Evolutionary conservation across 2,329 filamentous ascomycete genomes (phyloP).

Genomic region (Sporothrix phasma): DNA sequence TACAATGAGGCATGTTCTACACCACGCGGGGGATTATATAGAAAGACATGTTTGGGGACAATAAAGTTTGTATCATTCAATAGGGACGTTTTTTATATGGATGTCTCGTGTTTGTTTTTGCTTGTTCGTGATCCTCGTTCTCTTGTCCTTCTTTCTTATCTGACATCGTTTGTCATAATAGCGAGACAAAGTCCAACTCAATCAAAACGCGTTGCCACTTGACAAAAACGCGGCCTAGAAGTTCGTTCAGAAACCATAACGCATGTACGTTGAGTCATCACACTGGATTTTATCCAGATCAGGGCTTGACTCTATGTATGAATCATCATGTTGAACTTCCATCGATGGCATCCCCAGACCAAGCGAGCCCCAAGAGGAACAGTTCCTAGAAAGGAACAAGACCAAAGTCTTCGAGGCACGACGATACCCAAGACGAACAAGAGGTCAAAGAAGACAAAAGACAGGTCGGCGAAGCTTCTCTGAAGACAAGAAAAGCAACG

Average conservation of each 20-base stretch:
- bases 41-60: neutral
- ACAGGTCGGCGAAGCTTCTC: slow-evolving; percentile 3
- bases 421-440: neutral
- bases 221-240: slow-evolving; percentile 15
- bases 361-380: slow-evolving; percentile 14
- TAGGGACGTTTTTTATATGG: too few relatives aligned
- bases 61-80: neutral
- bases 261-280: slow-evolving; percentile 34
- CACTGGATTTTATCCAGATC: slow-evolving; percentile 43
- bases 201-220: slow-evolving; percentile 10
- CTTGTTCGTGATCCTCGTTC: too few relatives aligned
- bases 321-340: slow-evolving; percentile 78
- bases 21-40: neutral
- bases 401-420: slow-evolving; percentile 20
- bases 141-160: too few relatives aligned
- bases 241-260: slow-evolving; percentile 33
- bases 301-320: slow-evolving; percentile 99
- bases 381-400: neutral
- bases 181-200: too few relatives aligned
- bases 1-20: neutral
- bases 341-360: slow-evolving; percentile 20
- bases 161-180: too few relatives aligned
- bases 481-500: neutral
- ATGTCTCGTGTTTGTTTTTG: too few relatives aligned
- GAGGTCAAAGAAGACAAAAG: neutral